A percentile compares a stretch with the other conserved stretches of the same genome.
Conservation (phyloP, 73 alveolate genomes). For the Stentor coeruleus region DNA sequence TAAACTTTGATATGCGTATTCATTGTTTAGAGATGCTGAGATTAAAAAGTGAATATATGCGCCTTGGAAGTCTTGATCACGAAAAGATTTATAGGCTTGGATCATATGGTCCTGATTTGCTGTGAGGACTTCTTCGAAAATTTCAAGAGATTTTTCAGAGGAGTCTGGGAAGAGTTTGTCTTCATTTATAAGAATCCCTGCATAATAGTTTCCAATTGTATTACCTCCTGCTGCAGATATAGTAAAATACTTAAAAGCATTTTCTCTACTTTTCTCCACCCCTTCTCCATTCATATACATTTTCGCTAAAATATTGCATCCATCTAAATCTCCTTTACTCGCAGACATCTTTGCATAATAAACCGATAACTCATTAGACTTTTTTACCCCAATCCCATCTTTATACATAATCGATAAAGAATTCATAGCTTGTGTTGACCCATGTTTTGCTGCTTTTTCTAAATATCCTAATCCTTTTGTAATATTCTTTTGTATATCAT, state of each 20-base stretch:
- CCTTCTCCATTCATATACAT: background rate
- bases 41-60: background rate
- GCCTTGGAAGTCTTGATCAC: background rate
- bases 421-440: background rate
- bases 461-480: background rate
- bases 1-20: background rate
- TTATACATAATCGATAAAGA: background rate
- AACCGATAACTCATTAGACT: background rate
- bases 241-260: background rate
- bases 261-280: background rate
- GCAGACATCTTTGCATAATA: background rate
- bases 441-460: constrained; percentile 1
- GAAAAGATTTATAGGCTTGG: background rate
- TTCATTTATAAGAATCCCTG: background rate
- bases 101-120: background rate
- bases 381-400: background rate
- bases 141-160: no score
- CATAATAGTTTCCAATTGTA: background rate
- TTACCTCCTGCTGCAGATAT: background rate
- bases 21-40: background rate
- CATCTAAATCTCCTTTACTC: background rate
- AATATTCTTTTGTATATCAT: background rate
- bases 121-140: background rate
- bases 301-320: background rate
- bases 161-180: background rate